These are phyloP conservation scores for Linnemannia elongata DNA, from an alignment of 192 early-diverging fungal species.

Conservation along the genomic window DNA sequence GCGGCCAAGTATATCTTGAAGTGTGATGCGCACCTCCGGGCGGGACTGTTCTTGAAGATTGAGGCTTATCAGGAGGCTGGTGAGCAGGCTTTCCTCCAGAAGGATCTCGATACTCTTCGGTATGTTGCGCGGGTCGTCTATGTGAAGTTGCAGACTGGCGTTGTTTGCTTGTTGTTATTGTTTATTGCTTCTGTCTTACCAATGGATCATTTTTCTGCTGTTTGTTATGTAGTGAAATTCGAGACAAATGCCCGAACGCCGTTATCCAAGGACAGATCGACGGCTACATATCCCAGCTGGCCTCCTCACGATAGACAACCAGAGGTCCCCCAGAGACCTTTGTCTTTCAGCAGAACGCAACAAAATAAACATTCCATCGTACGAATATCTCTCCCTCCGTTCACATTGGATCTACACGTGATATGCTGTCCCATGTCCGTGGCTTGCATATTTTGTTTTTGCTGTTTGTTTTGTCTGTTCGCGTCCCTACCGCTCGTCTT, in stretches of 20 bases:
- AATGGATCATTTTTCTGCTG: background rate
- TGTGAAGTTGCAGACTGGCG: background rate
- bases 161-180: background rate
- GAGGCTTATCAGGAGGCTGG: conserved; percentile 82
- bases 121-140: conserved; percentile 28
- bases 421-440: background rate
- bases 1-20: conserved; percentile 82
- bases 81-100: conserved; percentile 71
- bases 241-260: conserved; percentile 49
- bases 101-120: conserved; percentile 74
- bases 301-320: background rate
- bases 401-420: background rate
- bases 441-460: conserved; percentile 1
- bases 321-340: background rate
- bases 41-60: conserved; percentile 78
- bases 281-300: conserved; percentile 35
- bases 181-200: background rate
- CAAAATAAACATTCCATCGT: background rate
- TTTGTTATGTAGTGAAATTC: conserved; percentile 31
- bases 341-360: background rate
- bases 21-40: conserved; percentile 73
- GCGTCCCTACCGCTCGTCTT: background rate
- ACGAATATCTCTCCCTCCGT: background rate
- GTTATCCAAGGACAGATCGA: conserved; percentile 50
- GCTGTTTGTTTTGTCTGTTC: background rate